A percentile compares a stretch with the other conserved stretches of the same genome.
phyloP scores from a whole-genome alignment of 805 yeast genomes.

The Ogataea allantospora region DNA sequence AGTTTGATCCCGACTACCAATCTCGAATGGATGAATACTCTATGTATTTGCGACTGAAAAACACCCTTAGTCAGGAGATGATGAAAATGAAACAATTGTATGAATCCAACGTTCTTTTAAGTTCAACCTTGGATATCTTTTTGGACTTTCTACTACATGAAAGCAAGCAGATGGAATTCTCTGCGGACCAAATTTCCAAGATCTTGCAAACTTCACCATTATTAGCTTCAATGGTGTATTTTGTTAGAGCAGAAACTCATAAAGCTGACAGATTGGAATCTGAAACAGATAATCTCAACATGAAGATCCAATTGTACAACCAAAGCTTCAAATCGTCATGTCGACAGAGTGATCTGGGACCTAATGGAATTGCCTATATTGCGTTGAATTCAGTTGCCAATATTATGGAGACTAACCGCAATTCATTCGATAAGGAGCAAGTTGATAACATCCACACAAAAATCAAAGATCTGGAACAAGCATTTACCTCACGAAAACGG shows the following conservation, averaged over 20 bases:
- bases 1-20: slow-evolving; percentile 24
- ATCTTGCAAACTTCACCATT: slow-evolving; percentile 25
- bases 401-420: slow-evolving; percentile 7
- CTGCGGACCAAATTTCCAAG: slow-evolving; percentile 7
- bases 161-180: neutral
- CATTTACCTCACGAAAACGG: slow-evolving; percentile 1
- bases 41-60: slow-evolving; percentile 19
- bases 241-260: slow-evolving; percentile 20
- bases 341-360: slow-evolving; percentile 6
- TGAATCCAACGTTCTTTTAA: slow-evolving; percentile 7
- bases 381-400: slow-evolving; percentile 10
- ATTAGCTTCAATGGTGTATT: slow-evolving; percentile 26
- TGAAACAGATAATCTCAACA: slow-evolving; percentile 22
- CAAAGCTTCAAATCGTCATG: slow-evolving; percentile 20
- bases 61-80: slow-evolving; percentile 18
- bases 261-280: slow-evolving; percentile 8
- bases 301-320: slow-evolving; percentile 18
- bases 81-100: slow-evolving; percentile 7
- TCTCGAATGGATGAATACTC: slow-evolving; percentile 22
- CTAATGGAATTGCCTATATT: slow-evolving; percentile 12
- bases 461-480: slow-evolving; percentile 1
- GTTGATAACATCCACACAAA: neutral
- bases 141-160: slow-evolving; percentile 8
- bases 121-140: slow-evolving; percentile 12
- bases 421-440: slow-evolving; percentile 13